Conservation (phyloP, 768 basidiomycete species). For the Lactarius quietus region DNA sequence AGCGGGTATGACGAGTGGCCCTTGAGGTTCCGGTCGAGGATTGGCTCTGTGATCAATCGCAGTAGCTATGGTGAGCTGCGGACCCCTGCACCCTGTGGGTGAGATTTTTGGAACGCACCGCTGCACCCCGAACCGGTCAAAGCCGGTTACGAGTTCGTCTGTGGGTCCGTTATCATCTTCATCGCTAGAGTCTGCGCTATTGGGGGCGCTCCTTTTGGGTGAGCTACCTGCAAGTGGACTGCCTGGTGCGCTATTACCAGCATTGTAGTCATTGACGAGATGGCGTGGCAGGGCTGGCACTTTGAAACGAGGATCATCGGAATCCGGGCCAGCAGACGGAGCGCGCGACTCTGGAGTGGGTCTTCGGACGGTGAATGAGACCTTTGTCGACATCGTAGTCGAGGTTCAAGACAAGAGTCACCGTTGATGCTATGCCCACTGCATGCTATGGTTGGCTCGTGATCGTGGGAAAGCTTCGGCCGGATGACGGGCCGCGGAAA, state of each 20-base stretch:
- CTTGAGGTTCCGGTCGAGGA: slow-evolving; percentile 45
- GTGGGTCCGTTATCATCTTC: slow-evolving; percentile 46
- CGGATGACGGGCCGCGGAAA: not conserved
- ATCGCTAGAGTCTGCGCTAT: slow-evolving; percentile 53
- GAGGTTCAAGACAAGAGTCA: not conserved
- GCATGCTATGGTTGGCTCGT: too few species aligned
- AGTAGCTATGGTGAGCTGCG: slow-evolving; percentile 71
- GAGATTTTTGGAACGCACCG: slow-evolving; percentile 61
- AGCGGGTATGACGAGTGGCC: slow-evolving; percentile 81
- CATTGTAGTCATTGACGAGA: slow-evolving; percentile 34
- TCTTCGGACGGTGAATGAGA: slow-evolving; percentile 84
- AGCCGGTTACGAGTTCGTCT: slow-evolving; percentile 69
- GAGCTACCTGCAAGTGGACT: slow-evolving; percentile 59
- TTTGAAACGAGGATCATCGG: slow-evolving; percentile 52
- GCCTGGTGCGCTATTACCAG: slow-evolving; percentile 38
- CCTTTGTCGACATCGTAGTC: slow-evolving; percentile 22
- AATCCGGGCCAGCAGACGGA: slow-evolving; percentile 60
- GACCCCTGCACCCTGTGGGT: slow-evolving; percentile 36
- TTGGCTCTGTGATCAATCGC: slow-evolving; percentile 40
- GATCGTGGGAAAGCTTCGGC: not conserved
- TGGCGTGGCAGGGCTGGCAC: slow-evolving; percentile 59
- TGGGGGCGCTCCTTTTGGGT: slow-evolving; percentile 36
- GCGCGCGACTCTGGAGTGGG: slow-evolving; percentile 68
- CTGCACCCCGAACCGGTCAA: slow-evolving; percentile 71
- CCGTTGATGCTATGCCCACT: too few species aligned